A percentile compares a stretch with the other conserved stretches of the same genome.
These are phyloP conservation scores for Chaetomidium leptoderma DNA, from an alignment of 495 filamentous ascomycete species.

Conservation along the genomic window DNA sequence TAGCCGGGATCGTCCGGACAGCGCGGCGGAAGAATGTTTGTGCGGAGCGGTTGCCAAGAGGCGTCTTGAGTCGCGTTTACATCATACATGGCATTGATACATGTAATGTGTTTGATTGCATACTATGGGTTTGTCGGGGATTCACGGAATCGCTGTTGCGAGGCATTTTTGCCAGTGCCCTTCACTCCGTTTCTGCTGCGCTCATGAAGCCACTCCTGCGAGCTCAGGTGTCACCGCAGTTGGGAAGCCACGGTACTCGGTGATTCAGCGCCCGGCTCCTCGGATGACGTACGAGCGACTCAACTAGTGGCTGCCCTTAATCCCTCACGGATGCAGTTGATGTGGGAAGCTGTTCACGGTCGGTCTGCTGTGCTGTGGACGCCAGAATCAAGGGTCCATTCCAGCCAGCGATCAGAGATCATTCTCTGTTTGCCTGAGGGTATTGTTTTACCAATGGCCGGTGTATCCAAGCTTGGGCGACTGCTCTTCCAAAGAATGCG, in stretches of 20 bases:
- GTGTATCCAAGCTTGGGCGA: neutral
- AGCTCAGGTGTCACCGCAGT: neutral
- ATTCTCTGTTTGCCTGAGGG: neutral
- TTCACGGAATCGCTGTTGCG: neutral
- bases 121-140: too few relatives aligned
- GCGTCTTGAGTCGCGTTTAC: neutral
- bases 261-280: neutral
- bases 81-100: neutral
- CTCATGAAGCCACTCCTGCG: conserved; percentile 2
- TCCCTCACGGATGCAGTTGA: neutral
- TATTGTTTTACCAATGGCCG: neutral
- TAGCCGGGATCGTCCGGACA: conserved; percentile 34
- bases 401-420: neutral
- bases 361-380: neutral
- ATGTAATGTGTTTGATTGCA: neutral
- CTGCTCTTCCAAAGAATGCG: neutral
- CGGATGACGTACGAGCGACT: neutral
- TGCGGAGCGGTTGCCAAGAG: conserved; percentile 16
- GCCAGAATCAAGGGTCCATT: neutral
- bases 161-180: neutral
- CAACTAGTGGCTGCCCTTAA: conserved; percentile 3
- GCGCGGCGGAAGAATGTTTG: conserved; percentile 32
- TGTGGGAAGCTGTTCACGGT: neutral
- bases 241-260: neutral
- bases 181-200: too few relatives aligned